Evolutionary conservation across 108 stramenopile species (phyloP), one percentile per base, ranked within the genome.

Genomic region (Parietichytrium sp.): DNA sequence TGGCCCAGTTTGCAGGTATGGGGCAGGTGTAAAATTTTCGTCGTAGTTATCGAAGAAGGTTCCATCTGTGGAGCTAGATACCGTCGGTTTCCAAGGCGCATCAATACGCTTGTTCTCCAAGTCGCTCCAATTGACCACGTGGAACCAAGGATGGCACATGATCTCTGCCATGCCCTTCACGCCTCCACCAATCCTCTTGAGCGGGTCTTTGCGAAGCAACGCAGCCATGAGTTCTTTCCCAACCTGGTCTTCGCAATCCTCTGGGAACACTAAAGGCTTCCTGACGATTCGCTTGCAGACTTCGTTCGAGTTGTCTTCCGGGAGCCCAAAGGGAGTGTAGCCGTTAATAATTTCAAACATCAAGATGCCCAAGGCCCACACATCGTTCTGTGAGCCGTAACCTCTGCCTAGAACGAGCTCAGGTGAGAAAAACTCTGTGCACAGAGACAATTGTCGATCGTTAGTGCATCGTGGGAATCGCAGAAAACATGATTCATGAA

Each of bases 11-110:
- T 72, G 38, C 16, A 72, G 61, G 54, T 88, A 90, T 4, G 81
- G 86, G 31, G 52, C 48, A 18, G 80, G 51, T 27, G 83, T 26
- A 27, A 96, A 96, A 38, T 97, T 94, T 86, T 97, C 97, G 83
- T 93, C 90, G 82, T 95, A 95, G 29, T 96, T 93, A 81, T 98
- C 98, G 84, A 99, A 98, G 86, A 97, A 93, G 16, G 93, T 93
- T 3, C 96, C 92, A 85, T 99, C 98, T 54, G 96, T 81, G 4
- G 92, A 87, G 86, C 94, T 92, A 85, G 90, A 91, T 52, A 98
- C 93, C 27, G 90, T 82, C 6, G 98, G 98, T 49, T 94, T 91
- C 95, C 96, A 98, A 2, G 98, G 98, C 27, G 98, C 93, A n/a
- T 91, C 86, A 79, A 96, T 90, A 83, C 93, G 88, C 85, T 96